Base-by-base conservation (phyloP, 202 grass and related monocot genomes). In the Brachypodium distachyon region DNA sequence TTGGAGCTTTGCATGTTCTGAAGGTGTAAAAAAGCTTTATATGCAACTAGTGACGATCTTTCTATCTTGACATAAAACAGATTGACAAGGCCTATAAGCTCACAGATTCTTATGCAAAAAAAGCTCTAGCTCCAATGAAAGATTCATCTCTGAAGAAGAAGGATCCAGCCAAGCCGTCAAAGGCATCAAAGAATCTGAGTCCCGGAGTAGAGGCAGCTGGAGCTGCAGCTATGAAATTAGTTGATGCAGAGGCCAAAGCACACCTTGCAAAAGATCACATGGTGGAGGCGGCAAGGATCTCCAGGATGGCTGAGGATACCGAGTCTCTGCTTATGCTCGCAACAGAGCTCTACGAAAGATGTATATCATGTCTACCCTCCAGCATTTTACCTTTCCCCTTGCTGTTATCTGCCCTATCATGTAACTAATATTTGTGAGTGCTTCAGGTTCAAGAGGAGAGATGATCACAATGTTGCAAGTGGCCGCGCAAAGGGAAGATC, bases 241-340 rank as follows among this genome's bases (percentile, higher is more conserved):
- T 92, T n/a, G 96, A 99, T 50, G 87, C 92, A 0, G 92, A 99
- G 78, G 83, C 92, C 71, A 99, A 95, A 84, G 80, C 80, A 23
- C 83, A 88, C 63, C 65, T 95, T 26, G 96, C 92, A 56, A 90
- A 88, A 44, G 96, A 99, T 70, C 85, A 90, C 37, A 84, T 88
- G 32, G 90, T 88, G 65, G 82, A 95, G 58, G 73, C 66, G 32
- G 92, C 95, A 81, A 95, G 85, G 76, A 87, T 95, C 26, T 27
- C 55, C 54, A 92, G 85, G 80, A 67, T 99, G 80, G 70, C 87
- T 1, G 96, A 99, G 67, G 78, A 99, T 11, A 79, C 89, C 0
- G 87, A 95, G 36, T 89, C 89, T 29, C 77, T 95, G 51, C 74
- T 96, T 40, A 53, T 31, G 12, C 83, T 98, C 53, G 88, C 91